Conservation (phyloP, 2,329 filamentous ascomycete species). For the Colletotrichum costaricense region DNA sequence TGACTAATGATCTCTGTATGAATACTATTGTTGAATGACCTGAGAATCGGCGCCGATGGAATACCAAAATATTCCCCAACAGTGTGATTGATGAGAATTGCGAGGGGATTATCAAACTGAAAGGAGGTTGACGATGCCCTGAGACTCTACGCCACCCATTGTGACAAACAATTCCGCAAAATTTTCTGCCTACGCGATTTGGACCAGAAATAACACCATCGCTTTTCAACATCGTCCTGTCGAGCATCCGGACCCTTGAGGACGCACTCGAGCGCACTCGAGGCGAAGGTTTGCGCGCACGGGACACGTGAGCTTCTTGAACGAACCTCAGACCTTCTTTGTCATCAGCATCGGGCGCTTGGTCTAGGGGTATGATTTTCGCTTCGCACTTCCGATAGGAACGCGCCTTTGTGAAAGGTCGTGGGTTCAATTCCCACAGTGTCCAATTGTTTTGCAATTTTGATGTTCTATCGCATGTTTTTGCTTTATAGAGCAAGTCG, state of each 20-base stretch:
- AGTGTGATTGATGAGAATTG: too few relatives aligned
- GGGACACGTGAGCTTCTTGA: rapidly evolving
- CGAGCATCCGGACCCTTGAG: too few relatives aligned
- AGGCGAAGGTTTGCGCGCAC: too few relatives aligned
- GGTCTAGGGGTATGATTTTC: constrained; percentile 37
- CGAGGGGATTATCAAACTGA: too few relatives aligned
- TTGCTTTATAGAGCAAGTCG: not conserved
- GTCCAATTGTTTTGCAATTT: not conserved
- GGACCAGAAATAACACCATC: too few relatives aligned
- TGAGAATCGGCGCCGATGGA: not conserved
- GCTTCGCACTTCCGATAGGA: constrained; percentile 1
- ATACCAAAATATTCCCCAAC: not conserved
- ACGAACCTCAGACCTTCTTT: rapidly evolving
- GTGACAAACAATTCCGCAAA: too few relatives aligned
- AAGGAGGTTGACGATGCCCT: not conserved
- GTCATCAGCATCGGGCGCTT: constrained; percentile 10
- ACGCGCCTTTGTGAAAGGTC: constrained; percentile 26
- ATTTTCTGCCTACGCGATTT: too few relatives aligned
- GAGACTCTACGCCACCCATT: too few relatives aligned
- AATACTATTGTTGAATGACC: not conserved
- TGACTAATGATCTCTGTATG: constrained; percentile 16
- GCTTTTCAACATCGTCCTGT: too few relatives aligned
- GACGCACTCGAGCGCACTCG: too few relatives aligned
- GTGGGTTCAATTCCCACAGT: constrained; percentile 35
- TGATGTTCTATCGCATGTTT: rapidly evolving